Evolutionary conservation across 2,329 filamentous ascomycete species (phyloP), one percentile per base, ranked within the genome.

Genomic region (Neophaeococcomyces aloes): DNA sequence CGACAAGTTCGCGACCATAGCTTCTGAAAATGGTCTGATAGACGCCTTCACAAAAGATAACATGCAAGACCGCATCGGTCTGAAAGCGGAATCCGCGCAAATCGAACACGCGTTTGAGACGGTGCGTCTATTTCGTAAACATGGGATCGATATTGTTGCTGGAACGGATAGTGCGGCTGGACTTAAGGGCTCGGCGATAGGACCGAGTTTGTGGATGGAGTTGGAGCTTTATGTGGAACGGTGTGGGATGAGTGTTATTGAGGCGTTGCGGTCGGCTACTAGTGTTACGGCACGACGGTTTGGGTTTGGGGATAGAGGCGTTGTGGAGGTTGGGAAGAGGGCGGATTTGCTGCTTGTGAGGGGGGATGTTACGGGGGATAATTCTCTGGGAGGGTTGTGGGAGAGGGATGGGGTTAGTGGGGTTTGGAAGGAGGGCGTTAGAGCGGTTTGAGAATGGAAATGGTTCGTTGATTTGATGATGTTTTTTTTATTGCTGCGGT

Each of bases 121-220:
- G 10, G 38, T 56, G 25, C 47, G 32, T 15, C 47, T 45, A 29
- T 48, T 58, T 17, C 52, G 55, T 29, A 44, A 50, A 21, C 50
- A 48, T 14, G 56, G 56, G 3, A 51, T 60, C n/a, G 56, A 58
- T 29, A 49, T 60, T 29, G 50, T 61, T n/a, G 58, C 56, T 1
- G 57, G 59, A 3, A 61, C 59, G 10, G 58, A 62, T 45, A 48
- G 56, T 1, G 50, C 55, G 13, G 49, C 48, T 7, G 48, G 48
- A 2, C 45, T 54, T n/a, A 46, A 49, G 25, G 51, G 53, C 3
- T 50, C 50, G 4, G 48, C 45, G 7, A 51, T 55, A 18, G 52
- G 51, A 13, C 49, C 54, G 10, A 48, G 50, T 44, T 38, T 62
- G 33, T 58, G 60, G 49, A 43, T 56, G 39, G 54, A 60, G 45